Conservation (phyloP, 306 rosid species). For the Cucurbita maxima region DNA sequence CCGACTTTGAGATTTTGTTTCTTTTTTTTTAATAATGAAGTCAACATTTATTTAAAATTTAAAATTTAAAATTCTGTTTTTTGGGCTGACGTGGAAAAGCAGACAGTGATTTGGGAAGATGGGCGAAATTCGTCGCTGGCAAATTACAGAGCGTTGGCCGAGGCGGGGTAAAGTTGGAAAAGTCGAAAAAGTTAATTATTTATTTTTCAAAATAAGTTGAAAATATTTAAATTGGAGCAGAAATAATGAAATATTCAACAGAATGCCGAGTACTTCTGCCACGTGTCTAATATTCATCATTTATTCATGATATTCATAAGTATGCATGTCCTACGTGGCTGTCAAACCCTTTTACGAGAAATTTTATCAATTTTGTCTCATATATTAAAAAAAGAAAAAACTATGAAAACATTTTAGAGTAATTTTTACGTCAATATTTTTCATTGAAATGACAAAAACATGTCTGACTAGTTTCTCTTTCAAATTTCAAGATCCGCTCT, state of each 20-base stretch:
- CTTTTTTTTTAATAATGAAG: not conserved
- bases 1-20: not conserved
- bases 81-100: not conserved
- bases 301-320: constrained; percentile 10
- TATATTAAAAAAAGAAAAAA: too few species aligned
- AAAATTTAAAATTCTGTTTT: not conserved
- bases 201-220: not conserved
- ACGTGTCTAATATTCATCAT: constrained; percentile 4
- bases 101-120: not conserved
- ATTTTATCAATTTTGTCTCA: too few species aligned
- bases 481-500: too few species aligned
- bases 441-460: too few species aligned
- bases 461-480: too few species aligned
- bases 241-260: not conserved
- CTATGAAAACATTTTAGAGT: too few species aligned
- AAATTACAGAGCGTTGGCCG: not conserved
- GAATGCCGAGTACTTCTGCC: not conserved
- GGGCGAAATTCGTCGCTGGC: not conserved
- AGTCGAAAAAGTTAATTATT: not conserved
- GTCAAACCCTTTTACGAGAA: too few species aligned
- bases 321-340: not conserved
- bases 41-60: not conserved
- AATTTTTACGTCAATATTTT: too few species aligned
- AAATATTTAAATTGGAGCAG: not conserved
- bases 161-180: not conserved